Conservation (phyloP, 169 alveolate genomes). For the Plasmodium knowlesi region DNA sequence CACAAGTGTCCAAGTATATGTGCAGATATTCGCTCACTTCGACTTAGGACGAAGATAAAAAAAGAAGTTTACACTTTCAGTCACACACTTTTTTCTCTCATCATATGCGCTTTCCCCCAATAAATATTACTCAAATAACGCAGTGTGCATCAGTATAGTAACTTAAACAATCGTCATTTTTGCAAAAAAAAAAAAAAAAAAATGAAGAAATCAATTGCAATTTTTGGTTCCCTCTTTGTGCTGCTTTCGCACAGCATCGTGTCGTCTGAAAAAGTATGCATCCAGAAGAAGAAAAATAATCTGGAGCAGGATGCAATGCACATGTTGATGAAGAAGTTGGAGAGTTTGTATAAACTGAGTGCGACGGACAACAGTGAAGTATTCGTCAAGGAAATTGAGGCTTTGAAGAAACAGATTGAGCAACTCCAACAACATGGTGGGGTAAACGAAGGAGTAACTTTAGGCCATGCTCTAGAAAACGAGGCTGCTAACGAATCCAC, state of each 20-base stretch:
- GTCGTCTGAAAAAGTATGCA: neutral
- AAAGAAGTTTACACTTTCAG: neutral
- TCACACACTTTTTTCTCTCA: neutral
- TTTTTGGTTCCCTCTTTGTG: neutral
- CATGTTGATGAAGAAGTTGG: constrained; percentile 4
- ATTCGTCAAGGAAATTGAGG: neutral
- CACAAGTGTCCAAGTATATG: neutral
- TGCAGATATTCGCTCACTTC: neutral
- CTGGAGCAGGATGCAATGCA: neutral
- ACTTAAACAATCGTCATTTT: neutral
- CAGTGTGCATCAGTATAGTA: neutral
- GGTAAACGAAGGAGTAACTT: neutral
- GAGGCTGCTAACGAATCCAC: neutral
- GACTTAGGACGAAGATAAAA: neutral
- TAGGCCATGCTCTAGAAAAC: neutral
- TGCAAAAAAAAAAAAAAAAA: neutral
- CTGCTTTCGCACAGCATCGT: neutral
- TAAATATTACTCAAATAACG: neutral
- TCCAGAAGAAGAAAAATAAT: neutral
- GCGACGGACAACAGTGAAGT: neutral
- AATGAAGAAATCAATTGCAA: neutral
- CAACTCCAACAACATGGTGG: neutral
- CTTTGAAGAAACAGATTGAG: constrained; percentile 11
- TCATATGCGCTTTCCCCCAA: neutral
- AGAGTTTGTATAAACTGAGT: neutral